Base-by-base conservation (phyloP, 1,139 yeast genomes). In the Yamadazyma dushanensis region DNA sequence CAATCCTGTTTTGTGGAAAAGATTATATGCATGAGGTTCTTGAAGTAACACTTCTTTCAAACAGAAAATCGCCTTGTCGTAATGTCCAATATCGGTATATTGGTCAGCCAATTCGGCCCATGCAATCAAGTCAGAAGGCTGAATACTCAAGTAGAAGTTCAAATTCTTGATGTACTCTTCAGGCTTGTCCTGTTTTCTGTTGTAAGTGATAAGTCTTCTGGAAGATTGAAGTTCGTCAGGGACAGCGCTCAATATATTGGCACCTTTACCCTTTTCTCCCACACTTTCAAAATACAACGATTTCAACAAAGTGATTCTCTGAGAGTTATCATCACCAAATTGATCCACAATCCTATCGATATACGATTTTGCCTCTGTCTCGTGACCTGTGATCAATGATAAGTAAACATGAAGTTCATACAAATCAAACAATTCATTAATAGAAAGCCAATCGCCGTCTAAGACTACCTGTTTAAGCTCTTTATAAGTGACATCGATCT, bases 31-130 rank as follows among this genome's bases (percentile, higher is more conserved):
- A 42, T 69, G 68, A 2, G 97, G 96, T 37, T 71, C 72, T 16
- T 76, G 69, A 25, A 86, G 50, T 16, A 89, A 57, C 1, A 85
- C 74, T 51, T 90, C 96, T 51, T 86, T 80, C 27, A 76, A 70
- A 40, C 87, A 71, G 53, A 72, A 78, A 7, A 83, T 70, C 0
- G 94, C 82, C 49, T 81, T 79, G 21, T 77, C 81, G 48, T 76
- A 81, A 47, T 80, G 79, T 1, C 89, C 89, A n/a, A 70, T 45
- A 8, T 62, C 54, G 24, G 60, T 59, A 53, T 90, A 90, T 17
- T 73, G 69, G 26, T 78, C 76, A 5, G 80, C 84, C 40, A 88
- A 66, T 58, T 86, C 95, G 31, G 79, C 71, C 95, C 95, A 88
- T 1, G 86, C 65, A 45, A 83, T 78, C 5, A 76, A 63, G 57